Evolutionary conservation across 1,139 yeast species (phyloP).

Genomic region (Lodderomyces jiufengensis): DNA sequence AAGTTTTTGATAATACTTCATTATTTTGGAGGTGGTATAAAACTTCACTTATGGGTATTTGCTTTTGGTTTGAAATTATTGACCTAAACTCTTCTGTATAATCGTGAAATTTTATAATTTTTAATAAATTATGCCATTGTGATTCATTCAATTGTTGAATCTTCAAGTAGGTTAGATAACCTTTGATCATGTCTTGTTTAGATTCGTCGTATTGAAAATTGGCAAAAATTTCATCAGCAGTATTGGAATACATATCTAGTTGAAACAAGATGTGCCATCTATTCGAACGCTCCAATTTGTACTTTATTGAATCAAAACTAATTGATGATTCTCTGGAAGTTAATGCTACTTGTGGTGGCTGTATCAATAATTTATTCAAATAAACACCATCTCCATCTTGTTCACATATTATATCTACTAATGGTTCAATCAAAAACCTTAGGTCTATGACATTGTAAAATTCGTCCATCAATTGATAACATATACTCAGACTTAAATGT

Average conservation of each 20-base stretch:
- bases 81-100: conserved; percentile 19
- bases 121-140: conserved; percentile 20
- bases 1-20: conserved; percentile 28
- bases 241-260: neutral
- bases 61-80: conserved; percentile 17
- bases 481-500: conserved; percentile 5
- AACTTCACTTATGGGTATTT: conserved; percentile 16
- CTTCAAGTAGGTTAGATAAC: conserved; percentile 19
- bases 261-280: conserved; percentile 11
- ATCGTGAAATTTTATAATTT: conserved; percentile 14
- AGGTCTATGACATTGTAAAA: conserved; percentile 11
- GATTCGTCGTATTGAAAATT: conserved; percentile 32
- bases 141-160: conserved; percentile 4
- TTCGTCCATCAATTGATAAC: conserved; percentile 11
- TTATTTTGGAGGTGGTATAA: conserved; percentile 25
- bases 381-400: conserved; percentile 7
- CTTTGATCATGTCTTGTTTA: conserved; percentile 31
- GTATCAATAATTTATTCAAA: conserved; percentile 12
- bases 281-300: conserved; percentile 4
- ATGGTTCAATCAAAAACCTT: conserved; percentile 8
- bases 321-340: conserved; percentile 54
- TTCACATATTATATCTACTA: conserved; percentile 9
- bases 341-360: conserved; percentile 4
- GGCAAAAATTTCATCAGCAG: neutral
- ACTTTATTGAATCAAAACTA: conserved; percentile 65